Evolutionary conservation across 306 rosid species (phyloP), one percentile per base, ranked within the genome.

Genomic region (Morella rubra): DNA sequence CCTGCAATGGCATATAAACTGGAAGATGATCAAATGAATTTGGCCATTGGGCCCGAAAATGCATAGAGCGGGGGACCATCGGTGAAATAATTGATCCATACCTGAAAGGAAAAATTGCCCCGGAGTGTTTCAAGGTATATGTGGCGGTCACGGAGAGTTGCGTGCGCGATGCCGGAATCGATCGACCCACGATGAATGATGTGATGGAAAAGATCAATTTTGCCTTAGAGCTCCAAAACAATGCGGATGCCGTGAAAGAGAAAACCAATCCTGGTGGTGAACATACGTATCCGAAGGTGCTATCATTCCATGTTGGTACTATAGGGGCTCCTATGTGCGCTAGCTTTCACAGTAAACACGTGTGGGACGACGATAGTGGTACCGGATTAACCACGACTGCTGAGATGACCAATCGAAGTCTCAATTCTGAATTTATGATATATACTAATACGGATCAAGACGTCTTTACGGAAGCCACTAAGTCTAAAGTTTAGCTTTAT

Each of bases 131-230:
- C 4, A 71, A 65, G 20, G 86, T 86, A 54, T 91, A 58, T 4
- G 74, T 79, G 0, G 90, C 89, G 79, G 80, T 84, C 0, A 89
- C 77, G 0, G 75, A 85, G n/a, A 85, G 83, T 45, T 89, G 96
- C 72, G 69, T 90, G 72, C 11, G 71, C 32, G 96, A 90, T 1
- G 77, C 87, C 1, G 93, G 93, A 5, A 65, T 67, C 0, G 75
- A 77, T n/a, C 72, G 96, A 58, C 93, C 89, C 0, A 81, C 90
- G 0, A 90, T 93, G 98, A 89, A 86, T 58, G 94, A 93, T 45
- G 84, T 93, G 50, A 83, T 86, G 72, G 76, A 84, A 87, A 81
- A 79, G 19, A 68, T 89, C 32, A 91, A 84, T 76, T 85, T 85
- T 52, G 92, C 91, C 4, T 22, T 86, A 73, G 86, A 91, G 72